Conservation (phyloP, 1,284 basidiomycete genomes). For the Cryptococcus sp. region DNA sequence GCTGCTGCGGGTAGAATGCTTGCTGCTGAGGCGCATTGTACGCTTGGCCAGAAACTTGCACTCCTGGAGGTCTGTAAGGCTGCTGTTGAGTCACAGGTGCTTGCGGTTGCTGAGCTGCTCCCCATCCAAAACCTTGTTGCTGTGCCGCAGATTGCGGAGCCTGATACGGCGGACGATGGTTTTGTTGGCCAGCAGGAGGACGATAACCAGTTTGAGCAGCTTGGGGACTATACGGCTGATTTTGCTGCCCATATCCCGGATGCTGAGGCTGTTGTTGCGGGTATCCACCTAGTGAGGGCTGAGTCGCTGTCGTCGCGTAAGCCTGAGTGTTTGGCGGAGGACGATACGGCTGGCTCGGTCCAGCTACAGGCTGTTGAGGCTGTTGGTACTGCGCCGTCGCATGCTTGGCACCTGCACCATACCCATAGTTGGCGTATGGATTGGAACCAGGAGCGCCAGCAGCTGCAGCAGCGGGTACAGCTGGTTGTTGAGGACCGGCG, state of each 20-base stretch:
- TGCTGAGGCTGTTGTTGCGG: slow-evolving; percentile 5
- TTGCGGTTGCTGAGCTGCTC: slow-evolving; percentile 8
- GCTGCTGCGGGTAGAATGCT: slow-evolving; percentile 12
- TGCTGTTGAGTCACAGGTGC: slow-evolving; percentile 16
- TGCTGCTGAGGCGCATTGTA: slow-evolving; percentile 7
- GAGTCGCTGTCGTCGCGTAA: slow-evolving; percentile 12
- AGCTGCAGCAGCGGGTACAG: slow-evolving; percentile 5
- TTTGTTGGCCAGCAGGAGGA: not conserved
- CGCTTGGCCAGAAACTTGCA: not conserved
- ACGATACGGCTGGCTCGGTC: slow-evolving; percentile 18
- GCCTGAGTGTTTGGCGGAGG: slow-evolving; percentile 15
- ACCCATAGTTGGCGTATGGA: slow-evolving; percentile 51
- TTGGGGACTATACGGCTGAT: slow-evolving; percentile 8
- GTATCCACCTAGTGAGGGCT: slow-evolving; percentile 11
- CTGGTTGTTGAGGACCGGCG: slow-evolving; percentile 14
- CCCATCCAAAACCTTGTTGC: slow-evolving; percentile 6
- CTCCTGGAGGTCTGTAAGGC: slow-evolving; percentile 1
- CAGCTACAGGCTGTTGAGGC: slow-evolving; percentile 11
- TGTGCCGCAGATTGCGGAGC: slow-evolving; percentile 1
- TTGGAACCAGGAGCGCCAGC: slow-evolving; percentile 26
- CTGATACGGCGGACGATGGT: slow-evolving; percentile 1
- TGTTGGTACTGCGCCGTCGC: slow-evolving; percentile 6
- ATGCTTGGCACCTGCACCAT: slow-evolving; percentile 46
- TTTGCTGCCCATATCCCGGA: slow-evolving; percentile 6
- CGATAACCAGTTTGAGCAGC: not conserved